These are phyloP conservation scores for Olyra latifolia DNA, from an alignment of 176 grass and related monocot species.

Conservation along the genomic window DNA sequence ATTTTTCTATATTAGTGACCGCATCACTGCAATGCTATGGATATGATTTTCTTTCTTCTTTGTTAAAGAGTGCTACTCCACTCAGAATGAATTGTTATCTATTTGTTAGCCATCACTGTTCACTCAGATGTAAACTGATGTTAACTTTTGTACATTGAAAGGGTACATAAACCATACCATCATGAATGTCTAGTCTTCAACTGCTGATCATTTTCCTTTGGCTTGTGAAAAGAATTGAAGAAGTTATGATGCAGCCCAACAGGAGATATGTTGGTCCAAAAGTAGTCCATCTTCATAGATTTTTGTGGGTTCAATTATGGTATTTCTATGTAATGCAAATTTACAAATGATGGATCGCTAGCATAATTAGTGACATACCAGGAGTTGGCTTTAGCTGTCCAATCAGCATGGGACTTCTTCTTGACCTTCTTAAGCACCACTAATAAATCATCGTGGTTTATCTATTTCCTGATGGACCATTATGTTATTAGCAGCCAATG, in stretches of 20 bases:
- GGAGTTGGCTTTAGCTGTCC: constrained; percentile 4
- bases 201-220: neutral
- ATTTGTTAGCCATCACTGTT: neutral
- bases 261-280: neutral
- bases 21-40: neutral
- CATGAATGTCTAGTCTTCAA: neutral
- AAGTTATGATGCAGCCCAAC: neutral
- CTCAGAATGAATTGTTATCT: neutral
- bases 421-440: constrained; percentile 9
- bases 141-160: neutral
- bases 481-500: neutral
- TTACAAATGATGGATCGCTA: neutral
- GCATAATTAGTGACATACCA: neutral
- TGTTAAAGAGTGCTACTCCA: constrained; percentile 7
- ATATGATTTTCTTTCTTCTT: neutral
- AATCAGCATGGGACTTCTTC: neutral
- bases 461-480: neutral
- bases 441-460: neutral
- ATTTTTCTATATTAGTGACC: neutral
- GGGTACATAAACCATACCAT: neutral
- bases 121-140: neutral
- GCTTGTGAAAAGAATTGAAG: neutral
- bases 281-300: neutral
- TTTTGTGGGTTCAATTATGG: neutral
- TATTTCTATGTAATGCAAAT: neutral